These are phyloP conservation scores for Leptodermis oblonga DNA, from an alignment of 257 asterid species.

Conservation along the genomic window DNA sequence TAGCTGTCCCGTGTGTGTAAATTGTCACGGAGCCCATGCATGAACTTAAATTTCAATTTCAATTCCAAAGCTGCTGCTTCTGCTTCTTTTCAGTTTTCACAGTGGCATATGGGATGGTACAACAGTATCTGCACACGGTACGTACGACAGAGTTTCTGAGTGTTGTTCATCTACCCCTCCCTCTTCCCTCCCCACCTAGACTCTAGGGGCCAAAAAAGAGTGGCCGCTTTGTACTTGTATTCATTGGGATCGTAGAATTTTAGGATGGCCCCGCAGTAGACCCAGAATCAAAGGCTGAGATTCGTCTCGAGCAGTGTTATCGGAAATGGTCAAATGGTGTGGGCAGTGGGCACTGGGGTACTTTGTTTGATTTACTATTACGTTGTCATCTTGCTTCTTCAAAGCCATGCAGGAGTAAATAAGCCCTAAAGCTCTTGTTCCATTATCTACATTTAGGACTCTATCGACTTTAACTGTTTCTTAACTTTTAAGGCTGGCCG, in stretches of 20 bases:
- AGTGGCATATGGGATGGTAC: too few species aligned
- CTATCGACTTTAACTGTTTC: background rate
- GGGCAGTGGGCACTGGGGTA: background rate
- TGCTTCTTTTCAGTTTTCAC: too few species aligned
- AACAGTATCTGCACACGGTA: background rate
- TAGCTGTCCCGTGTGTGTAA: background rate
- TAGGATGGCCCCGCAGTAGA: background rate
- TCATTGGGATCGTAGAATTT: conserved; percentile 2
- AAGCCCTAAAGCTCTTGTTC: background rate
- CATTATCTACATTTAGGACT: background rate
- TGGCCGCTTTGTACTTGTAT: too few species aligned
- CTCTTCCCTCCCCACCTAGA: too few species aligned
- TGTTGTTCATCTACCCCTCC: background rate
- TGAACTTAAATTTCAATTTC: background rate
- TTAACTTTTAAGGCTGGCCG: background rate
- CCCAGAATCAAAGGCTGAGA: conserved; percentile 6
- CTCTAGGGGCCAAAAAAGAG: too few species aligned
- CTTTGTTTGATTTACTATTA: background rate
- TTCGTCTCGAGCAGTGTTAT: conserved; percentile 8
- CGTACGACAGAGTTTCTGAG: conserved; percentile 13
- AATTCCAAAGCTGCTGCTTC: background rate
- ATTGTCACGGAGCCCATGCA: conserved; percentile 12
- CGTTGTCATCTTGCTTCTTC: conserved; percentile 12
- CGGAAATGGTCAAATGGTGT: background rate
- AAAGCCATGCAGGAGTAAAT: conserved; percentile 10